phyloP scores from a whole-genome alignment of 2,329 filamentous ascomycete genomes.

The Didymellaceae sp. region DNA sequence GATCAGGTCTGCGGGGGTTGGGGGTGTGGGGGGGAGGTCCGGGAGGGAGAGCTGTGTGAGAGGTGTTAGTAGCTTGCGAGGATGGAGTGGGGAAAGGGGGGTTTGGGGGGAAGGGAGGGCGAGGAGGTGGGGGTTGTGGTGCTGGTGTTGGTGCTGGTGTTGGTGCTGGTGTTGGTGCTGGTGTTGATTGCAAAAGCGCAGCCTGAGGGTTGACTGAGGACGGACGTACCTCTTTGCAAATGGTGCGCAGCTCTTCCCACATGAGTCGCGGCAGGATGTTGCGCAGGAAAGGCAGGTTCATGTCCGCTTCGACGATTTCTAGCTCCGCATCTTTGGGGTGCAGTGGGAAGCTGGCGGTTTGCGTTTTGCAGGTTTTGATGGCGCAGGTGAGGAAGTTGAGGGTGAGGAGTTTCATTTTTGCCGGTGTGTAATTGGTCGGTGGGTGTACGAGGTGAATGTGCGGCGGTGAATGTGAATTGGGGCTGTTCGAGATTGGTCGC shows the following conservation, averaged over 20 bases:
- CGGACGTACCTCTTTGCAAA: constrained; percentile 72
- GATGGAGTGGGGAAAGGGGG: no score
- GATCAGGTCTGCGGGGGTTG: constrained; percentile 43
- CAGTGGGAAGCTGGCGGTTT: constrained; percentile 80
- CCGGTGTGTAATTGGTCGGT: neutral
- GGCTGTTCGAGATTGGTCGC: neutral
- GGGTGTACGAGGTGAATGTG: neutral
- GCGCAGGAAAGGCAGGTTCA: constrained; percentile 79
- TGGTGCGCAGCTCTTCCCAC: constrained; percentile 79
- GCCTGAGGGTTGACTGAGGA: neutral
- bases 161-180: no score
- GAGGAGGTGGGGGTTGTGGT: no score
- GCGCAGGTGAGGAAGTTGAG: constrained; percentile 97
- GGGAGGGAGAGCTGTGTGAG: constrained; percentile 75
- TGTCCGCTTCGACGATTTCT: constrained; percentile 79
- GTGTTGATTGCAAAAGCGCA: no score
- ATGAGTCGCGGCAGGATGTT: constrained; percentile 89
- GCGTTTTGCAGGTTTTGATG: constrained; percentile 90
- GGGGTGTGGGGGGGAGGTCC: constrained; percentile 61
- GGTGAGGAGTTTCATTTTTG: constrained; percentile 87
- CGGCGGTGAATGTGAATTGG: neutral
- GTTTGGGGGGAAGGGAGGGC: neutral
- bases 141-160: no score
- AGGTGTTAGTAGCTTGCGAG: neutral
- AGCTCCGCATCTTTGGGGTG: constrained; percentile 93